Evolutionary conservation across 768 basidiomycete species (phyloP).

Genomic region (Amylocystis lapponica): DNA sequence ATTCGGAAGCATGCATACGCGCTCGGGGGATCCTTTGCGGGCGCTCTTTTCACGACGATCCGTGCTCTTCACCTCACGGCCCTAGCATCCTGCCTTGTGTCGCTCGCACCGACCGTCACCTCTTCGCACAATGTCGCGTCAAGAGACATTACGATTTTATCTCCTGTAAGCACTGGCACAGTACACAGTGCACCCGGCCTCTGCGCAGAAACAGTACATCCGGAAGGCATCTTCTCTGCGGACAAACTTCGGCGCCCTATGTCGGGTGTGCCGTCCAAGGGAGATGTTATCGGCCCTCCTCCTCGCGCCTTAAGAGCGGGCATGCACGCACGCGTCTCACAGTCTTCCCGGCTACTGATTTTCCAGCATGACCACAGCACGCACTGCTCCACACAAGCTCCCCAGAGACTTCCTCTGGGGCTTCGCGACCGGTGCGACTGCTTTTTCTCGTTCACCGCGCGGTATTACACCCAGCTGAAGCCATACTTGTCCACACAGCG

Average conservation of each 20-base stretch:
- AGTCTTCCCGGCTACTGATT: conserved; percentile 25
- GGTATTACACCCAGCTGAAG: background rate
- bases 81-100: too few species aligned
- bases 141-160: too few species aligned
- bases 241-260: conserved; percentile 41
- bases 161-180: too few species aligned
- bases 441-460: background rate
- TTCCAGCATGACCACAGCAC: conserved; percentile 19
- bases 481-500: conserved; percentile 31
- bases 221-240: too few species aligned
- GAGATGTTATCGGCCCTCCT: conserved; percentile 23
- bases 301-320: conserved; percentile 17
- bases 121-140: too few species aligned
- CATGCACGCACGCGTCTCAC: conserved; percentile 14
- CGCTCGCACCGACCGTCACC: too few species aligned
- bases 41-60: too few species aligned
- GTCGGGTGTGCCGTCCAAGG: conserved; percentile 33
- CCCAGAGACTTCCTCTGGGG: conserved; percentile 64
- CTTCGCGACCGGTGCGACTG: conserved; percentile 60
- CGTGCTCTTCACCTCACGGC: too few species aligned
- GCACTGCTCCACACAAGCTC: conserved; percentile 25
- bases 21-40: too few species aligned
- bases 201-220: too few species aligned
- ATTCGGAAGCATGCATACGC: too few species aligned
- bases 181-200: too few species aligned